Percentiles rank a stretch among this genome's conserved stretches.
phyloP scores from a whole-genome alignment of 768 basidiomycete genomes.

The Leccinellum albellum region DNA sequence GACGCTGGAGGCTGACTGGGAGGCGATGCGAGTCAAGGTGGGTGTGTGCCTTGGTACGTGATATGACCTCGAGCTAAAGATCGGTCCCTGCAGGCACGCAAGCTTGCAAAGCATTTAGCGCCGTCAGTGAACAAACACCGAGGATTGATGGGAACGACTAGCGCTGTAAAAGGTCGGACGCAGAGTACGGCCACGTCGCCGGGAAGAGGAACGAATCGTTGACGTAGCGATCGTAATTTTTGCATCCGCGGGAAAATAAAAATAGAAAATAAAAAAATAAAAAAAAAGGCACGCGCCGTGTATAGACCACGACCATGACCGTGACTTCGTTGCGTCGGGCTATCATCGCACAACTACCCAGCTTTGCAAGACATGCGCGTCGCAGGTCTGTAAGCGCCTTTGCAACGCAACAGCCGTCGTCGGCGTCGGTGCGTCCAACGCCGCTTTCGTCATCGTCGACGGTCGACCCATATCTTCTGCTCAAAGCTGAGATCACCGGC shows the following conservation, averaged over 20 bases:
- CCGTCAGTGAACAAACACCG: conserved; percentile 38
- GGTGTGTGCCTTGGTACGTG: conserved; percentile 6
- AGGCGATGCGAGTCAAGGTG: conserved; percentile 61
- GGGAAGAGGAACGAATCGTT: neutral
- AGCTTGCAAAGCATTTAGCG: conserved; percentile 31
- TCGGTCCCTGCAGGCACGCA: conserved; percentile 25
- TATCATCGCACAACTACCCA: neutral
- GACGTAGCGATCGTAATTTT: neutral
- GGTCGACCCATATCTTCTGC: conserved; percentile 64
- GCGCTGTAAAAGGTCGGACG: conserved; percentile 23
- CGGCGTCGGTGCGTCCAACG: conserved; percentile 7
- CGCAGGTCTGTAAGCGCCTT: conserved; percentile 41
- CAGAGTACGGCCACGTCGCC: conserved; percentile 9
- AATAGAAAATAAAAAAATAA: conserved; percentile 7
- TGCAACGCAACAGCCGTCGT: conserved; percentile 22
- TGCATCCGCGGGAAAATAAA: conserved; percentile 26
- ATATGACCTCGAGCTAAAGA: neutral
- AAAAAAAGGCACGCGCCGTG: conserved; percentile 11
- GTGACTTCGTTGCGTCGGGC: conserved; percentile 13
- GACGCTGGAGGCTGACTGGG: conserved; percentile 60
- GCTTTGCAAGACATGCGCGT: conserved; percentile 25
- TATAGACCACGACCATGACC: conserved; percentile 7
- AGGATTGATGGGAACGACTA: conserved; percentile 17
- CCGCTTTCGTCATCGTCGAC: conserved; percentile 18
- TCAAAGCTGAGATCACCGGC: conserved; percentile 67